phyloP scores from a whole-genome alignment of 305 asterid genomes.

The Fraxinus floribunda region DNA sequence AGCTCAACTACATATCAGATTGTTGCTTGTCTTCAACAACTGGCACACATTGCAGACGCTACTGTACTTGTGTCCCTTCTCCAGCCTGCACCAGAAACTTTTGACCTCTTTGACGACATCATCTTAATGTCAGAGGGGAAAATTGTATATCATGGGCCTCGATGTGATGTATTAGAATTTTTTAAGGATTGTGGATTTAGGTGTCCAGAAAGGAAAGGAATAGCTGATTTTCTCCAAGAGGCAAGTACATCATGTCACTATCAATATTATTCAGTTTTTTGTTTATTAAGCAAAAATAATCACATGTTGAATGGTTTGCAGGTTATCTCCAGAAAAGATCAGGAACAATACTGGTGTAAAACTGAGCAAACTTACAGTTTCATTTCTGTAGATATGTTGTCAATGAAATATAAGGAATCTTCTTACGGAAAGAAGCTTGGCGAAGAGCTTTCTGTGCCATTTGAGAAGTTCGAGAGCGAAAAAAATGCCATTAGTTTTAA shows the following conservation, averaged over 20 bases:
- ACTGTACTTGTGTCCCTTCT: constrained; percentile 47
- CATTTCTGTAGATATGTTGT: constrained; percentile 39
- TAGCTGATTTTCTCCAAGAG: constrained; percentile 65
- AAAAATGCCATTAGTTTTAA: constrained; percentile 39
- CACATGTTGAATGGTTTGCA: constrained; percentile 16
- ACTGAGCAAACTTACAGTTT: constrained; percentile 34
- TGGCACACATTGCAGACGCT: constrained; percentile 43
- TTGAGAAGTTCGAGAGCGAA: constrained; percentile 36
- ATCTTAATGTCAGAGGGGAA: constrained; percentile 42
- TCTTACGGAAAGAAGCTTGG: constrained; percentile 31
- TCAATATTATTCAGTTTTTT: constrained; percentile 6
- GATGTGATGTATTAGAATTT: constrained; percentile 28
- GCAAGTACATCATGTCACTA: constrained; percentile 26
- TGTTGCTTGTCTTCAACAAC: constrained; percentile 37
- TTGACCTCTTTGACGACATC: constrained; percentile 43
- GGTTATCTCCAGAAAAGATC: constrained; percentile 70
- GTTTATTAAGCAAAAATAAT: background rate
- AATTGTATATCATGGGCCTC: constrained; percentile 42
- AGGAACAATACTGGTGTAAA: constrained; percentile 58
- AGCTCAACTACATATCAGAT: constrained; percentile 49
- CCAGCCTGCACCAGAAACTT: constrained; percentile 53
- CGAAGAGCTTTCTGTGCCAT: constrained; percentile 42
- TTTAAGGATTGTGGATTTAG: constrained; percentile 41
- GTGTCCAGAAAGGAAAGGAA: constrained; percentile 61
- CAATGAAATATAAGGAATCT: constrained; percentile 43